Percentiles rank a stretch among this genome's conserved stretches.
Conservation (phyloP, 2,329 filamentous ascomycete genomes). For the Penicillium griseofulvum region DNA sequence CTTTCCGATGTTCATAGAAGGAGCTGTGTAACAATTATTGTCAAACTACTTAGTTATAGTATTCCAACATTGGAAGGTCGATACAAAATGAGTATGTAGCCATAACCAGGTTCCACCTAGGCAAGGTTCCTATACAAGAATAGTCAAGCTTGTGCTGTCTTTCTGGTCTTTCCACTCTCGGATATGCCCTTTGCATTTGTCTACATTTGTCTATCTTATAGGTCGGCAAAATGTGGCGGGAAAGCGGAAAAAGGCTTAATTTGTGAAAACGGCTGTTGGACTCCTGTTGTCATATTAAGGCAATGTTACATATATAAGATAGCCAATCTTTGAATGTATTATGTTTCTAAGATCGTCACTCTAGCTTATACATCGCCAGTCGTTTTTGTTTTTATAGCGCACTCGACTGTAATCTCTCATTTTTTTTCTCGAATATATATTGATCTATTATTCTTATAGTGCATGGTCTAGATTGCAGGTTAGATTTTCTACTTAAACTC, state of each 20-base stretch:
- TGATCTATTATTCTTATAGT: neutral
- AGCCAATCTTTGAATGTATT: too few species aligned
- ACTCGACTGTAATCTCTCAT: neutral
- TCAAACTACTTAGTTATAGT: neutral
- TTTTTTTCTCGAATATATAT: neutral
- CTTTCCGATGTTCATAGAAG: neutral
- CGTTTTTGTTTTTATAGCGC: neutral
- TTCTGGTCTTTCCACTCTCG: too few species aligned
- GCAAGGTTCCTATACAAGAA: too few species aligned
- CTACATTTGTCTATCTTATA: too few species aligned
- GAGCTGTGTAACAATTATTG: neutral
- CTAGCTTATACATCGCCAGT: neutral
- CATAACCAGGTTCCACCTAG: neutral
- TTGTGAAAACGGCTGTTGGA: too few species aligned
- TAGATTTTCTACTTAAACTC: too few species aligned
- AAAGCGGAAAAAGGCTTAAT: too few species aligned
- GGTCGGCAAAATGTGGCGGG: too few species aligned
- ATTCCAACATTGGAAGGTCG: too few species aligned
- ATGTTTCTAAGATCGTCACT: neutral
- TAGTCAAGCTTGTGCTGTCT: too few species aligned
- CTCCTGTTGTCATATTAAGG: too few species aligned
- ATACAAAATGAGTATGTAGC: neutral
- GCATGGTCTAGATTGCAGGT: neutral
- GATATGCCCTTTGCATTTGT: too few species aligned
- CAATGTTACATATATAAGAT: neutral